phyloP scores from a whole-genome alignment of 2,329 filamentous ascomycete genomes.

The Penicillium psychrosexuale region DNA sequence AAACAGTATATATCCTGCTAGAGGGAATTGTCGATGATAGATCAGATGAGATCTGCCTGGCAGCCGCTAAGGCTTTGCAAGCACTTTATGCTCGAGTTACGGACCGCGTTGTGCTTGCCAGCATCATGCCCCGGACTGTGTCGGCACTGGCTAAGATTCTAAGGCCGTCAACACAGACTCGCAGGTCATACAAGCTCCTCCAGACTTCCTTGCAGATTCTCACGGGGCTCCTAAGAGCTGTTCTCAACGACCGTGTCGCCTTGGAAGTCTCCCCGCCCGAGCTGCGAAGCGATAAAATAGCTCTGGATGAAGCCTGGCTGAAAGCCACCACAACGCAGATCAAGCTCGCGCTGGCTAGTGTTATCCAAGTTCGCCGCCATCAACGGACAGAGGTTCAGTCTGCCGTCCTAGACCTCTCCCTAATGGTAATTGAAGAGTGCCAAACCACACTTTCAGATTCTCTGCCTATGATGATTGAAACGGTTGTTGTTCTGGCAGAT shows the following conservation, averaged over 20 bases:
- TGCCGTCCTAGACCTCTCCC: constrained; percentile 67
- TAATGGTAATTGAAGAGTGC: constrained; percentile 75
- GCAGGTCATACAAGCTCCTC: constrained; percentile 62
- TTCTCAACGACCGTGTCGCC: constrained; percentile 47
- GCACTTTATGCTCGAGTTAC: constrained; percentile 62
- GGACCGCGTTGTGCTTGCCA: constrained; percentile 72
- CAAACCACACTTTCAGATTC: constrained; percentile 68
- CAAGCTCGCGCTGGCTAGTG: constrained; percentile 73
- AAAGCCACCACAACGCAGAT: constrained; percentile 76
- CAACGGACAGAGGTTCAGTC: constrained; percentile 65
- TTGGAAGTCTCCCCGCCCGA: constrained; percentile 18
- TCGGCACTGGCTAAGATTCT: constrained; percentile 76
- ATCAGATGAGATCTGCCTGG: constrained; percentile 66
- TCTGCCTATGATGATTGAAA: constrained; percentile 71
- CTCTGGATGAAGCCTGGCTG: constrained; percentile 63
- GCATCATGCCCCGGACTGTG: constrained; percentile 82
- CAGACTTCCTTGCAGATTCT: constrained; percentile 60
- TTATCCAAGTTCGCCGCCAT: constrained; percentile 72
- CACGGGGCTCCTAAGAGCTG: constrained; percentile 42
- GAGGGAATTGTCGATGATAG: constrained; percentile 65
- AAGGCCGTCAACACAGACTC: constrained; percentile 62
- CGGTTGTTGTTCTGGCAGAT: constrained; percentile 66
- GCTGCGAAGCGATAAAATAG: constrained; percentile 36
- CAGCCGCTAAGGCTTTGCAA: constrained; percentile 64
- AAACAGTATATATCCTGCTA: constrained; percentile 75